Evolutionary conservation across 225 moss, liverwort and hornwort genomes (phyloP).

Genomic region (Bryoerythrophyllum caledonicum): DNA sequence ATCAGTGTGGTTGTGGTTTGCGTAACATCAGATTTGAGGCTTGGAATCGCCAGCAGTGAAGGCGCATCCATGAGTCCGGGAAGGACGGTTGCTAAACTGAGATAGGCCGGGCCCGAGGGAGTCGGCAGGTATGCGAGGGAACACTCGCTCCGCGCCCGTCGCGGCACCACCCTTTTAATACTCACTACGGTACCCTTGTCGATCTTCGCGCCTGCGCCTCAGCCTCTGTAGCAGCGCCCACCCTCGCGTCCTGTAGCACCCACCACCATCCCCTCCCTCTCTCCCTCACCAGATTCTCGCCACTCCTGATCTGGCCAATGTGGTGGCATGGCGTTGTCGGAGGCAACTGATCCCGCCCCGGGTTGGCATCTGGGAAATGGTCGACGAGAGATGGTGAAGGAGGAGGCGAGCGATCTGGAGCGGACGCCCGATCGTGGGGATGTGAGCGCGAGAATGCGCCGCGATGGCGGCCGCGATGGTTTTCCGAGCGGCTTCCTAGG

Average conservation of each 20-base stretch:
- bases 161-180: not conserved
- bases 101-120: conserved; percentile 26
- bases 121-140: conserved; percentile 36
- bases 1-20: too few relatives aligned
- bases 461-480: conserved; percentile 37
- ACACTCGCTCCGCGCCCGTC: not conserved
- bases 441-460: conserved; percentile 13
- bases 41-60: not conserved
- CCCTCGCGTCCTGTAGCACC: conserved; percentile 11
- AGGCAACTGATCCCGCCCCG: conserved; percentile 11
- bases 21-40: not conserved
- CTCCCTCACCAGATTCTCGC: too few relatives aligned
- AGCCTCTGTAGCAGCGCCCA: not conserved
- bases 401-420: conserved; percentile 18
- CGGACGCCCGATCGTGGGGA: conserved; percentile 23
- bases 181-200: not conserved
- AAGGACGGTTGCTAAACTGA: conserved; percentile 30
- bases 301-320: conserved; percentile 28
- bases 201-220: not conserved
- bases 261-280: too few relatives aligned
- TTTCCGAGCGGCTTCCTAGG: conserved; percentile 51
- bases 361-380: conserved; percentile 4
- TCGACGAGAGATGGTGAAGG: conserved; percentile 18
- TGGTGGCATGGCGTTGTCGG: conserved; percentile 38
- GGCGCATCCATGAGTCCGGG: not conserved